Evolutionary conservation across 306 rosid species (phyloP), one percentile per base, ranked within the genome.

Genomic region (Lablab purpureus): DNA sequence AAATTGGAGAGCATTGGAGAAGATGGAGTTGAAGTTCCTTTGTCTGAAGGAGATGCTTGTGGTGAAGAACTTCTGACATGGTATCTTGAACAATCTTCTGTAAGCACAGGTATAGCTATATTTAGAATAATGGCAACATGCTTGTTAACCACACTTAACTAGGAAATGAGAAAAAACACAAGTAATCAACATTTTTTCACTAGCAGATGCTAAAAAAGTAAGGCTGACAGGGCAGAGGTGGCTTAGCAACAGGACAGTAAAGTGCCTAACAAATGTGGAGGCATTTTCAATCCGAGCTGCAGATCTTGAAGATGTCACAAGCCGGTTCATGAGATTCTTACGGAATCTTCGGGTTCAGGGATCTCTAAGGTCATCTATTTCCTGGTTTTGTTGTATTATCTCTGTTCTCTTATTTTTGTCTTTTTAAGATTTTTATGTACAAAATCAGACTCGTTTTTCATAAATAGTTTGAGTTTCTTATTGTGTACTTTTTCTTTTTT

Each of bases 1-100:
- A 89, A 85, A 88, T 83, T 89, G 89, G 91, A 85, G 86, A 91
- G 96, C 84, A 36, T 46, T 6, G 97, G 91, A 58, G 92, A 84
- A 68, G 89, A 89, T 73, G 90, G 92, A 66, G 87, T 71, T 41
- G 21, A 34, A 23, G 81, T 86, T 80, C 80, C 88, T 41, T 87
- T 94, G 67, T 71, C 66, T 34, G 98, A 89, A 84, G 93, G 97
- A 10, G 97, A 94, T 83, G 94, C 87, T 45, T 94, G 96, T 52
- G 98, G 97, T 13, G 98, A 94, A 84, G 98, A 94, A 75, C 96
- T 90, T 70, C 91, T 94, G 13, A 75, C 81, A 54, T 94, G 97
- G 97, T 91, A 92, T 84, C 94, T 94, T 18, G 97, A 91, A 81
- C 94, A 89, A 81, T 90, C 90, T 84, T 90, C 96, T 4, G 84